Percentiles rank a stretch among this genome's conserved stretches.
phyloP scores from a whole-genome alignment of 352 stramenopile species.

The Thalassiosira delicatula region DNA sequence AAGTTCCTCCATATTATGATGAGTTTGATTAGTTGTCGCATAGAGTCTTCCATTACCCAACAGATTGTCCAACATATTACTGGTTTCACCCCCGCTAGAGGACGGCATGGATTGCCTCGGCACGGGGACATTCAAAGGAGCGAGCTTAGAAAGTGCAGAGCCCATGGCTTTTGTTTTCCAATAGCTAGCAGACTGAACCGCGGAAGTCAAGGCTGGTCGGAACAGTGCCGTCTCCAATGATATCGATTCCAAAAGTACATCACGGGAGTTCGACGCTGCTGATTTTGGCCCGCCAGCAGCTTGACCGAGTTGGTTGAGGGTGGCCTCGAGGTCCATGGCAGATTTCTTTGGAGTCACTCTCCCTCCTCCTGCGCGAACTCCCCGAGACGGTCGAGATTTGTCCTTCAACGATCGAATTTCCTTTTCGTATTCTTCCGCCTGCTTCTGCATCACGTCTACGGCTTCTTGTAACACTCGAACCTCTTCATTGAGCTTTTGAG shows the following conservation, averaged over 20 bases:
- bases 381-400: conserved; percentile 62
- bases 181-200: conserved; percentile 64
- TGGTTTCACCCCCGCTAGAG: conserved; percentile 15
- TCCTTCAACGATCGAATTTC: conserved; percentile 78
- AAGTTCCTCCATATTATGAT: conserved; percentile 35
- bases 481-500: conserved; percentile 75
- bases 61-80: conserved; percentile 15
- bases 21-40: not conserved
- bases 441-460: conserved; percentile 77
- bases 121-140: too few relatives aligned
- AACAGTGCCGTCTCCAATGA: conserved; percentile 79
- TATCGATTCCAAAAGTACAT: conserved; percentile 56
- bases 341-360: conserved; percentile 42
- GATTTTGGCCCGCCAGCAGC: conserved; percentile 20
- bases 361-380: conserved; percentile 24
- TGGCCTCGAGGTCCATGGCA: conserved; percentile 51
- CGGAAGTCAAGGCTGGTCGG: conserved; percentile 72
- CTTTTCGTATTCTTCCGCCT: conserved; percentile 83
- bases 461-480: conserved; percentile 74
- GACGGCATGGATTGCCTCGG: conserved; percentile 25
- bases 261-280: conserved; percentile 37
- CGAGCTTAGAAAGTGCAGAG: too few relatives aligned
- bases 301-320: conserved; percentile 52
- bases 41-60: conserved; percentile 5
- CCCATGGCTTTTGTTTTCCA: conserved; percentile 74